Evolutionary conservation across 2,329 filamentous ascomycete genomes (phyloP), one percentile per base, ranked within the genome.

Genomic region (Sporothrix inflata): DNA sequence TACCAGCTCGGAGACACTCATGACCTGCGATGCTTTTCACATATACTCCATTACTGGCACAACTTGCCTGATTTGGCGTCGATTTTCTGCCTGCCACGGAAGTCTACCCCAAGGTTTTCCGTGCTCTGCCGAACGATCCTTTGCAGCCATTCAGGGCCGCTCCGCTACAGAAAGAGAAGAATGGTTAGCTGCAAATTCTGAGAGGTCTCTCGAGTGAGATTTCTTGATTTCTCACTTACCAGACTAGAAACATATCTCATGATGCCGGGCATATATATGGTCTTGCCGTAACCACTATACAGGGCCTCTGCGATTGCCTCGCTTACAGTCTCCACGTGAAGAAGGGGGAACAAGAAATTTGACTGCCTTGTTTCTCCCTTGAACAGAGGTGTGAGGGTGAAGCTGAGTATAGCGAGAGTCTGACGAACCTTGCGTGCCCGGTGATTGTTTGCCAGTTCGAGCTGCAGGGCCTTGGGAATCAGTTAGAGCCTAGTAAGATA

Each of bases 231-330:
- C 1, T 38, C 24, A 45, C 60, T 7, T 16, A 63, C 60, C 60
- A 63, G 38, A 63, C 34, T 45, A 7, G 60, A 19, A 12, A 63
- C 38, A n/a, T 63, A 63, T 19, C 60, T 38, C 60, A 63, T 63
- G 38, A 63, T 63, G 5, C 60, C 60, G n/a, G 60, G 60, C 38
- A 63, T 7, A 38, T 63, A 63, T 19, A 63, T 63, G 3, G 60
- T 63, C 38, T 42, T 45, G 9, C 60, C 60, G n/a, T 63, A 63
- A 19, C 60, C 60, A 14, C 60, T 63, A 12, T 63, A 63, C 60
- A 63, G 60, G 7, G 60, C 38, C 8, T 42, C 34, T 7, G n/a
- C 60, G 19, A 63, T 12, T 3, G 60, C 60, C 34, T 63, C 60
- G 34, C 34, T 38, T 1, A 63, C 60, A 1, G 60, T 63, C 38